Percentiles rank a stretch among this genome's conserved stretches.
These are phyloP conservation scores for Mycena epipterygia DNA, from an alignment of 768 basidiomycete genomes.

Conservation along the genomic window DNA sequence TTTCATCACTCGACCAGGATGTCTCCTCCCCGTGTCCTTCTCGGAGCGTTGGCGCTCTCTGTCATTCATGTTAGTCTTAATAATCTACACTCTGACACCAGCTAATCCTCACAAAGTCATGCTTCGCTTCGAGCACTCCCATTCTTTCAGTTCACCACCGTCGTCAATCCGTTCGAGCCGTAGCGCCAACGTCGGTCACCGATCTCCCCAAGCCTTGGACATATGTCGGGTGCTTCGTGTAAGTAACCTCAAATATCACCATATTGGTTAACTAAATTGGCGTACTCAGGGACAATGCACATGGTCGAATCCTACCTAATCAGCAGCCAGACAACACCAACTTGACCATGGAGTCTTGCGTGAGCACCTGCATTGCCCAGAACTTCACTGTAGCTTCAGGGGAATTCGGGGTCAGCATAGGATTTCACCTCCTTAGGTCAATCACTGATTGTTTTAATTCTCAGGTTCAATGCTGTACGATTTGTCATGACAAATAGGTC, in stretches of 20 bases:
- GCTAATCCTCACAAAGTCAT: slow-evolving; percentile 23
- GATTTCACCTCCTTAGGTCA: slow-evolving; percentile 3
- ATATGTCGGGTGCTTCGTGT: background rate
- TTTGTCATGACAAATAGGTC: background rate
- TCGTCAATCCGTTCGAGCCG: slow-evolving; percentile 52
- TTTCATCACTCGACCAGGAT: slow-evolving; percentile 29
- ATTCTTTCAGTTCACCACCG: slow-evolving; percentile 41
- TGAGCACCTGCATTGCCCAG: slow-evolving; percentile 65
- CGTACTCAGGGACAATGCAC: slow-evolving; percentile 67
- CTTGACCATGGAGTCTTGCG: slow-evolving; percentile 73
- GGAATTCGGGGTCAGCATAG: slow-evolving; percentile 69
- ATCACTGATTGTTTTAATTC: slow-evolving; percentile 56
- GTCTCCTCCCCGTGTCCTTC: slow-evolving; percentile 23
- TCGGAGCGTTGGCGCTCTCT: slow-evolving; percentile 31
- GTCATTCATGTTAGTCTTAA: slow-evolving; percentile 29
- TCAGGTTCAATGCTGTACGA: slow-evolving; percentile 60
- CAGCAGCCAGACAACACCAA: slow-evolving; percentile 45
- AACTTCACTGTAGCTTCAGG: slow-evolving; percentile 78
- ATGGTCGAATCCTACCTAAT: slow-evolving; percentile 70
- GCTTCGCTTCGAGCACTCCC: slow-evolving; percentile 31
- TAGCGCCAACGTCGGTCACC: background rate
- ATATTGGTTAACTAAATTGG: background rate
- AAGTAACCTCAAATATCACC: background rate
- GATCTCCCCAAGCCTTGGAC: background rate
- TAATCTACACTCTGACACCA: background rate